Percentiles rank a stretch among this genome's conserved stretches.
phyloP scores from a whole-genome alignment of 2,329 filamentous ascomycete species.

The Dactylellina leptospora region DNA sequence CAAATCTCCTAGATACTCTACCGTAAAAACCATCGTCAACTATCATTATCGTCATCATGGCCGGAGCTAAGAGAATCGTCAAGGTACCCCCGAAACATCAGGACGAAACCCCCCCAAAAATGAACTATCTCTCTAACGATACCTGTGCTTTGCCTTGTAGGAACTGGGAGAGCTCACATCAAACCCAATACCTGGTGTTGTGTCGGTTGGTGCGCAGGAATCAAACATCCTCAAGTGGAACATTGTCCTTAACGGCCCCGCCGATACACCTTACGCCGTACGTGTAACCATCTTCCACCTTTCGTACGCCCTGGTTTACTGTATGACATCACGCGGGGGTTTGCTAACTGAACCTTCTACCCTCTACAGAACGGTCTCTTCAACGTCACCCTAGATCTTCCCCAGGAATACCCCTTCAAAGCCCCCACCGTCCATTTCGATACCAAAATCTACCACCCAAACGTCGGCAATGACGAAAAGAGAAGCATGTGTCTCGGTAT shows the following conservation, averaged over 20 bases:
- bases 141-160: slow-evolving; percentile 60
- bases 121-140: slow-evolving; percentile 16
- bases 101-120: neutral
- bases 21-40: neutral
- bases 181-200: slow-evolving; percentile 68
- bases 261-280: slow-evolving; percentile 72
- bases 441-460: slow-evolving; percentile 95
- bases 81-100: slow-evolving; percentile 1
- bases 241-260: slow-evolving; percentile 72
- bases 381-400: slow-evolving; percentile 76
- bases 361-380: slow-evolving; percentile 72
- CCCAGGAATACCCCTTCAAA: slow-evolving; percentile 88
- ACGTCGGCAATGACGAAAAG: slow-evolving; percentile 85
- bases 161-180: slow-evolving; percentile 69
- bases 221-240: slow-evolving; percentile 74
- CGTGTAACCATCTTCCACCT: slow-evolving; percentile 58
- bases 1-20: neutral
- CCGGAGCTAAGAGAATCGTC: slow-evolving; percentile 40
- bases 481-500: slow-evolving; percentile 86
- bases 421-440: slow-evolving; percentile 79
- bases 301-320: slow-evolving; percentile 18
- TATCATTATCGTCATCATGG: slow-evolving; percentile 16
- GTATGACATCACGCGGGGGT: neutral
- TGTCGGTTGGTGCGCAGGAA: slow-evolving; percentile 68
- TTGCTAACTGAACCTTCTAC: neutral